Conservation (phyloP, 371 early-diverging fungal species). For the Lichtheimia ramosa region DNA sequence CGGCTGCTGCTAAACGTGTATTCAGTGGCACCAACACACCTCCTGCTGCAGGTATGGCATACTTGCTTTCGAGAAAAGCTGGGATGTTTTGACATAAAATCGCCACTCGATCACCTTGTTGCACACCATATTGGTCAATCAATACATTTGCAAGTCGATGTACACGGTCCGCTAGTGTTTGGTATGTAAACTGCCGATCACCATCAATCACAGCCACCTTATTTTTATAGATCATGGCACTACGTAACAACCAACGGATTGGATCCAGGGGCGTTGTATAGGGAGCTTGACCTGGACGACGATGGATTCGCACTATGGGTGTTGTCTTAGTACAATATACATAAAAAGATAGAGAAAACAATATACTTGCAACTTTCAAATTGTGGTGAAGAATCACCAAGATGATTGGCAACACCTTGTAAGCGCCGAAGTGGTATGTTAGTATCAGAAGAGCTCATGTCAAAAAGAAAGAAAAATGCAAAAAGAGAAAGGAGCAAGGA, state of each 20-base stretch:
- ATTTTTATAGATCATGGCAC: constrained; percentile 50
- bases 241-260: constrained; percentile 52
- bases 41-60: constrained; percentile 62
- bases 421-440: background rate
- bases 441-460: background rate
- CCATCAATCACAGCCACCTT: constrained; percentile 52
- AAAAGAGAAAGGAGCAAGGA: background rate
- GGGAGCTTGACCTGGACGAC: constrained; percentile 24
- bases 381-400: background rate
- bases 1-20: constrained; percentile 55
- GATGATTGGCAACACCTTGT: background rate
- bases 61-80: constrained; percentile 61
- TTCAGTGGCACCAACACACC: constrained; percentile 68
- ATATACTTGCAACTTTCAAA: background rate
- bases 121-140: constrained; percentile 17
- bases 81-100: constrained; percentile 65
- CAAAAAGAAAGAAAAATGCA: background rate
- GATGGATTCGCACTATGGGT: constrained; percentile 26
- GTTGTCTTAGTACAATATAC: background rate
- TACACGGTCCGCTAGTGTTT: constrained; percentile 42
- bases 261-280: constrained; percentile 41
- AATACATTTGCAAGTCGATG: constrained; percentile 45
- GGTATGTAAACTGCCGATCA: constrained; percentile 37
- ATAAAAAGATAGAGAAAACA: background rate
- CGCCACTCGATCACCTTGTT: constrained; percentile 51